Percentiles rank a stretch among this genome's conserved stretches.
Conservation (phyloP, 2,329 filamentous ascomycete genomes). For the Grosmannia clavigera region DNA sequence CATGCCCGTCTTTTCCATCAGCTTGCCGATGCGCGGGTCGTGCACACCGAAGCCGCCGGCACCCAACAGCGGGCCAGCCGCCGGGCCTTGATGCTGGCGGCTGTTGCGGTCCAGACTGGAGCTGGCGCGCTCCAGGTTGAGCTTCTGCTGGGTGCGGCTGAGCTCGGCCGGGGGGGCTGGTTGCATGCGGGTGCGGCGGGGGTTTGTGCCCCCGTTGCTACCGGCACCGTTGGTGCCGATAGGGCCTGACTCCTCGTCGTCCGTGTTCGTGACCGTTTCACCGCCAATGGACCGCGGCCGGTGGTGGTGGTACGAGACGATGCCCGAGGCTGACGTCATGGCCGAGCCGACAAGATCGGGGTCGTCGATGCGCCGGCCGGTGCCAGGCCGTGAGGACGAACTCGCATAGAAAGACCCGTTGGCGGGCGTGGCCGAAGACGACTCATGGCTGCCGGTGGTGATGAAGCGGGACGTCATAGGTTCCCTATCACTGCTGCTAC, state of each 20-base stretch:
- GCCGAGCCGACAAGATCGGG: constrained; percentile 19
- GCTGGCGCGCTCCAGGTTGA: constrained; percentile 61
- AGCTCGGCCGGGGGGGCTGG: constrained; percentile 33
- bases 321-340: background rate
- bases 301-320: constrained; percentile 2
- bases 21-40: constrained; percentile 51
- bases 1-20: constrained; percentile 57
- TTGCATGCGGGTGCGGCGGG: constrained; percentile 6
- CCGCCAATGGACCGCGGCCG: constrained; percentile 31
- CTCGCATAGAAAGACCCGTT: constrained; percentile 40
- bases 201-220: background rate
- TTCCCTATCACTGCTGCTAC: constrained; percentile 30
- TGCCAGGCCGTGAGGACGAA: constrained; percentile 13
- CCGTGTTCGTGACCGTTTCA: constrained; percentile 4
- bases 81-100: constrained; percentile 19
- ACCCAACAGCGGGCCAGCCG: constrained; percentile 33
- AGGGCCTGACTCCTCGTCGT: constrained; percentile 1
- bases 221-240: background rate
- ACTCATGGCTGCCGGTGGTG: constrained; percentile 24
- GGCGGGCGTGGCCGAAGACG: constrained; percentile 34
- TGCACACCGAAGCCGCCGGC: constrained; percentile 43
- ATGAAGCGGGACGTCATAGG: constrained; percentile 50
- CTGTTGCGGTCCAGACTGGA: constrained; percentile 57
- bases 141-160: constrained; percentile 62
- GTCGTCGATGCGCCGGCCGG: constrained; percentile 3